A percentile compares a stretch with the other conserved stretches of the same genome.
phyloP scores from a whole-genome alignment of 306 rosid species.

The Purshia tridentata region DNA sequence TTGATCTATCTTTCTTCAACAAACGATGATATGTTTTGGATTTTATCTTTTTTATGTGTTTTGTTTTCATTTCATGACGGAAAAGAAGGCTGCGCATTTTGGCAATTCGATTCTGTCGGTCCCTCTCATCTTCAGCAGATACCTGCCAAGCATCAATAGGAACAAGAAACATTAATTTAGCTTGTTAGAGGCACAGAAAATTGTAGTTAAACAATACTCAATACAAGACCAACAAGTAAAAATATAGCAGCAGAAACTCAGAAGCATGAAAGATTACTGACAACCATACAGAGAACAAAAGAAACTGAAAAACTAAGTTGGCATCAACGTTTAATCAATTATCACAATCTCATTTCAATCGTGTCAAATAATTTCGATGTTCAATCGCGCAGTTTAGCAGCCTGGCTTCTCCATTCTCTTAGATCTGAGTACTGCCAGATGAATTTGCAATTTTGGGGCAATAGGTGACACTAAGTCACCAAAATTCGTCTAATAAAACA shows the following conservation, averaged over 20 bases:
- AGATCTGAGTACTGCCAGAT: not conserved
- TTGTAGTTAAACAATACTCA: not conserved
- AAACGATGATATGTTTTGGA: slow-evolving; percentile 79
- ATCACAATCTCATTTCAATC: not conserved
- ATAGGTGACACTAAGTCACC: not conserved
- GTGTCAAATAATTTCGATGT: not conserved
- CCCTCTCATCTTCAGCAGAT: slow-evolving; percentile 77
- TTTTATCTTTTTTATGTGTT: slow-evolving; percentile 80
- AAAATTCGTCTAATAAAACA: not conserved
- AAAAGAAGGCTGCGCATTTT: slow-evolving; percentile 91
- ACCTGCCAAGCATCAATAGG: slow-evolving; percentile 45
- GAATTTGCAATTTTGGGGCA: not conserved
- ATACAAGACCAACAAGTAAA: not conserved
- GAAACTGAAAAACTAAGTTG: not conserved
- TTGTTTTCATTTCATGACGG: slow-evolving; percentile 73
- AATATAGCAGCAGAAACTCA: not conserved
- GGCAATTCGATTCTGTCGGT: slow-evolving; percentile 77
- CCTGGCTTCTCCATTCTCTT: not conserved
- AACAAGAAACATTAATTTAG: not conserved
- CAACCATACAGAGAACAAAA: not conserved
- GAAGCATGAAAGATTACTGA: not conserved
- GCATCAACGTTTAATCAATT: not conserved
- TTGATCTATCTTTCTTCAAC: slow-evolving; percentile 73
- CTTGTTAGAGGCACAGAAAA: not conserved
- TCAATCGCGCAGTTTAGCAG: not conserved